Evolutionary conservation across 495 filamentous ascomycete genomes (phyloP), one percentile per base, ranked within the genome.

Genomic region (Choiromyces venosus): DNA sequence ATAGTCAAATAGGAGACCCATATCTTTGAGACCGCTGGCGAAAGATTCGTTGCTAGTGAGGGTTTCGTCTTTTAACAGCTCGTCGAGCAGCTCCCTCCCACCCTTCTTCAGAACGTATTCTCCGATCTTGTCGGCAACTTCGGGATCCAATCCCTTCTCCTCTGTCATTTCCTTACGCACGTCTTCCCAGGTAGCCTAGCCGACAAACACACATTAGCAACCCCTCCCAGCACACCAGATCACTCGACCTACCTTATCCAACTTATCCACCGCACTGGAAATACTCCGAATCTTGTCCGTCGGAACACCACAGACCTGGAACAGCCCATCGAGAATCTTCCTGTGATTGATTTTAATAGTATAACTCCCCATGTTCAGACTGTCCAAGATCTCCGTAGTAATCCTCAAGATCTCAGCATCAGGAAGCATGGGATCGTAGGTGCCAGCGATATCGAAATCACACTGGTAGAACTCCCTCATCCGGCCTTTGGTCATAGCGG

Each of bases 381-480:
- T 83, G 77, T 94, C 90, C 75, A 98, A 96, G 19, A 97, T 90
- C 81, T 98, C 94, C 79, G 86, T 89, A 33, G 92, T 87, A 73
- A 97, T 93, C 61, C 90, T 84, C 73, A 98, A 82, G 70, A 97
- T 90, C 84, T 97, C 94, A n/a, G 94, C 92, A 83, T 97, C 94
- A 65, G 94, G 92, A 35, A 97, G 85, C 94, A 98, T 97, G n/a
- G 91, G 82, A 79, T 97, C 94, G 82, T 92, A 96, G 40, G 84
- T 83, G 73, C 94, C 94, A 36, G 94, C 94, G 84, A 97, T 93
- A 82, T 98, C 94, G 81, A 97, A 96, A 83, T 98, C 94, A 83
- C 94, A 97, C 85, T 98, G 94, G 83, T 96, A 96, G 83, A 99
- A 97, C 83, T 99, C 94, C 73, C 95, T 87, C 91, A 97, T 94